These are phyloP conservation scores for Fraxinus cuspidata DNA, from an alignment of 257 asterid species.

Conservation along the genomic window DNA sequence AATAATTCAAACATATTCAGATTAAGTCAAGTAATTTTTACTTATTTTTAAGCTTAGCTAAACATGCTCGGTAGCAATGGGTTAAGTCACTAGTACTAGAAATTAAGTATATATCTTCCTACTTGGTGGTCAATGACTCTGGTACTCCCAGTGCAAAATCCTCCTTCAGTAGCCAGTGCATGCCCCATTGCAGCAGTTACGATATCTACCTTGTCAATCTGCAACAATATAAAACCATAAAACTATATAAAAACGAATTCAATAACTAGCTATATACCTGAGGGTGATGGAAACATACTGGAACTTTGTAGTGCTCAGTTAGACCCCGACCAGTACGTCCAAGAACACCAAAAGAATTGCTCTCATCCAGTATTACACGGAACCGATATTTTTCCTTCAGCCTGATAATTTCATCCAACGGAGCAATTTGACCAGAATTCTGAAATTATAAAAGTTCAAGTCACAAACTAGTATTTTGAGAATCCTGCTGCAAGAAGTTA, in stretches of 20 bases:
- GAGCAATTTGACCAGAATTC: slow-evolving; percentile 97
- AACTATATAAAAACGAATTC: slow-evolving; percentile 16
- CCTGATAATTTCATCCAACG: slow-evolving; percentile 75
- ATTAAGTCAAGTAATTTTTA: background rate
- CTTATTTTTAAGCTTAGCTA: background rate
- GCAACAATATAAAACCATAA: slow-evolving; percentile 24
- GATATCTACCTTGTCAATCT: slow-evolving; percentile 92
- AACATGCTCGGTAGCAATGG: background rate
- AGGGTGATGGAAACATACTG: slow-evolving; percentile 48
- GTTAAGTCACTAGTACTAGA: background rate
- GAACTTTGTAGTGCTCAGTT: slow-evolving; percentile 74
- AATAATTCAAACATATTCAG: background rate
- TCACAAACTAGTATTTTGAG: slow-evolving; percentile 5
- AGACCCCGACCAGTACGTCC: slow-evolving; percentile 92
- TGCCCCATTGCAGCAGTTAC: slow-evolving; percentile 95
- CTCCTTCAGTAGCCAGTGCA: slow-evolving; percentile 97
- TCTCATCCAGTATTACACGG: slow-evolving; percentile 89
- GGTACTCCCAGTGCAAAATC: slow-evolving; percentile 93
- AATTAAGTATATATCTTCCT: slow-evolving; percentile 26
- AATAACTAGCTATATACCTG: slow-evolving; percentile 25
- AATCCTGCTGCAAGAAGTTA: slow-evolving; percentile 17
- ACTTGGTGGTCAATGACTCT: slow-evolving; percentile 97
- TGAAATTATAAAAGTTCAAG: slow-evolving; percentile 36
- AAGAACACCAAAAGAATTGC: slow-evolving; percentile 91
- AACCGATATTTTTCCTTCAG: slow-evolving; percentile 84